Percentiles rank a stretch among this genome's conserved stretches.
Evolutionary conservation across 495 filamentous ascomycete genomes (phyloP).

Genomic region (Penicillium fimorum): DNA sequence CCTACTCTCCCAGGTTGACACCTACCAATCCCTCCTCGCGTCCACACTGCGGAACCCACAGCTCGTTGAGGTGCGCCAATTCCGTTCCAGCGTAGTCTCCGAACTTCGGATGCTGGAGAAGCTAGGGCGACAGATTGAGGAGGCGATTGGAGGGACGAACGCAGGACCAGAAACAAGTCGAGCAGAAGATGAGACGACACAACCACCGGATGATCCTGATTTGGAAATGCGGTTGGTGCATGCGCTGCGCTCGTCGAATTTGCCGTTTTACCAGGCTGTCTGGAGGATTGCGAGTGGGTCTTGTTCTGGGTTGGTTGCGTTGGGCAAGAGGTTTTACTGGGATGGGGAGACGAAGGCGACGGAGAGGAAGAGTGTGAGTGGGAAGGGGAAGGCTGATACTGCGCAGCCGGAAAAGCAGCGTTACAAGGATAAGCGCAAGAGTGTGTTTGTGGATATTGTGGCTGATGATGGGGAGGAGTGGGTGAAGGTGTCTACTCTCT

Average conservation of each 20-base stretch:
- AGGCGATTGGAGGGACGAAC: conserved; percentile 4
- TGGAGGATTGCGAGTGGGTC: conserved; percentile 52
- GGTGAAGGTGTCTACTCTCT: conserved; percentile 62
- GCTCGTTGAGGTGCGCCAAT: conserved; percentile 51
- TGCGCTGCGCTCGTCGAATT: conserved; percentile 55
- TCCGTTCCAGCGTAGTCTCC: conserved; percentile 46
- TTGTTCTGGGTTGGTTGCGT: conserved; percentile 48
- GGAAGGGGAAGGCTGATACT: conserved; percentile 21
- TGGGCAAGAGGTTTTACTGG: conserved; percentile 58
- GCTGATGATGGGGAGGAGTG: conserved; percentile 55
- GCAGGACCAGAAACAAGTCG: conserved; percentile 1
- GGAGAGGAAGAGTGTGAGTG: conserved; percentile 24
- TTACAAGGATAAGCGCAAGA: conserved; percentile 41
- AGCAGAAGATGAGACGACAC: conserved; percentile 4
- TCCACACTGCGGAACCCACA: conserved; percentile 47
- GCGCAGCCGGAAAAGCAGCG: conserved; percentile 30
- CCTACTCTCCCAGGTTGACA: conserved; percentile 48
- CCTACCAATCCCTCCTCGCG: conserved; percentile 45
- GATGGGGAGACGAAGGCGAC: conserved; percentile 26
- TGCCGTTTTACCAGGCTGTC: conserved; percentile 55
- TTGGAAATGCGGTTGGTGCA: conserved; percentile 36
- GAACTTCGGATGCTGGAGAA: conserved; percentile 53
- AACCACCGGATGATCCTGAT: conserved; percentile 11
- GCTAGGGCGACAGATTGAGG: conserved; percentile 33
- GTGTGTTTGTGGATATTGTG: conserved; percentile 49